Evolutionary conservation across 768 basidiomycete species (phyloP).

Genomic region (Xerocomus brunneocitrinus): DNA sequence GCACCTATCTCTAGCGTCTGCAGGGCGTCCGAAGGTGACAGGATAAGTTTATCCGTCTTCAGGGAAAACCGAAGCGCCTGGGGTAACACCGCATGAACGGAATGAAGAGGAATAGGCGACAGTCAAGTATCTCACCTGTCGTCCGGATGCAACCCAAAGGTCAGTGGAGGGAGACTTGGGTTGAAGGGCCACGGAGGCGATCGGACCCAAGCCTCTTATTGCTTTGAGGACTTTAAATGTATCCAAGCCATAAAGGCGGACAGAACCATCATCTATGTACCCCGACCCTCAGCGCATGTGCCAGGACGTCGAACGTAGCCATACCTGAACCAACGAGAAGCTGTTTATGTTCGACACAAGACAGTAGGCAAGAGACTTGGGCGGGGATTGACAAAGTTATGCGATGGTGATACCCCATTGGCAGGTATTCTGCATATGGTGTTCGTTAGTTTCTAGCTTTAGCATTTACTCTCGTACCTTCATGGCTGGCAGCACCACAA

Average conservation of each 20-base stretch:
- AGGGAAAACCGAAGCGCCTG: slow-evolving; percentile 41
- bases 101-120: background rate
- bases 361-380: slow-evolving; percentile 47
- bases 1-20: slow-evolving; percentile 43
- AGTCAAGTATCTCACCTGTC: slow-evolving; percentile 37
- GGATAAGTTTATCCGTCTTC: slow-evolving; percentile 48
- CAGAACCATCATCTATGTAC: slow-evolving; percentile 59
- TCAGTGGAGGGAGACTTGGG: slow-evolving; percentile 40
- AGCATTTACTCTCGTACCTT: background rate
- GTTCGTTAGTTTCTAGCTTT: background rate
- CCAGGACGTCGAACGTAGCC: slow-evolving; percentile 4
- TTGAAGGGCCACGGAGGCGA: slow-evolving; percentile 58
- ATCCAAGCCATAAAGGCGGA: slow-evolving; percentile 61
- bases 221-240: slow-evolving; percentile 60
- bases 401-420: slow-evolving; percentile 9
- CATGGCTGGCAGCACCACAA: slow-evolving; percentile 9
- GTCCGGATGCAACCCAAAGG: slow-evolving; percentile 66
- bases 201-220: slow-evolving; percentile 52
- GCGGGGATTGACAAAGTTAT: slow-evolving; percentile 40
- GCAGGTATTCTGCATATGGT: background rate
- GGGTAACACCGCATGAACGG: background rate
- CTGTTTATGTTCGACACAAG: slow-evolving; percentile 43
- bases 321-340: slow-evolving; percentile 63
- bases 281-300: background rate
- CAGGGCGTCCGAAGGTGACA: slow-evolving; percentile 46